Evolutionary conservation across 2,329 filamentous ascomycete genomes (phyloP), one percentile per base, ranked within the genome.

Genomic region (Trichoderma asperellum): DNA sequence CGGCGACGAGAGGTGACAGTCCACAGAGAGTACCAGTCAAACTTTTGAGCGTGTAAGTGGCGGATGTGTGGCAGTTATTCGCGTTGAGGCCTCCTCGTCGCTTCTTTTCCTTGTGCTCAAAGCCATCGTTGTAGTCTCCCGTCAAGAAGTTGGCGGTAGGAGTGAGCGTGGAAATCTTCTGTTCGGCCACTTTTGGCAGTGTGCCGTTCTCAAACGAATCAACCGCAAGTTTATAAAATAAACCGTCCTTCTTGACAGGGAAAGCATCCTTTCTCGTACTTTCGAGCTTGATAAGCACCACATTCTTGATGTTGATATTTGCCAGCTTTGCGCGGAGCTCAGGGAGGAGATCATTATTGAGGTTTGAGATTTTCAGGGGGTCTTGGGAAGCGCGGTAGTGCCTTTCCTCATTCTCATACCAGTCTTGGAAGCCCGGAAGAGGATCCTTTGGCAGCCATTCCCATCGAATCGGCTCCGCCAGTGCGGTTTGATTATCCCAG

Each of bases 191-290:
- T 2, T 77, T 68, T 0, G 81, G 81, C 0, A 83, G 68, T 4
- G 73, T 74, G 16, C 75, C 72, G 4, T 80, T 73, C 21, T 77
- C 74, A 16, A 75, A 76, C 2, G 79, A 81, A 0, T 76, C 73
- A 5, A 71, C 72, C 1, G 79, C 73, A 1, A 78, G 76, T 5
- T 81, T 74, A 68, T 76, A 79, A 32, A 83, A 79, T 59, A 79
- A 70, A 16, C 79, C 79, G 1, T 78, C 75, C 68, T 79, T 80
- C 37, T 82, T 81, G 37, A 83, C 73, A 0, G 82, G 82, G 35
- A 83, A 83, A 5, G 83, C 77, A 62, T 83, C 82, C 2, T 79
- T 79, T 34, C 82, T 77, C 0, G 81, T 82, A 58, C 81, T 83
- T 66, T 83, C 82, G 1, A 83, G 73, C 34, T 82, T 77, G 1